A percentile compares a stretch with the other conserved stretches of the same genome.
phyloP scores from a whole-genome alignment of 2,329 filamentous ascomycete genomes.

The Xylaria sp. region DNA sequence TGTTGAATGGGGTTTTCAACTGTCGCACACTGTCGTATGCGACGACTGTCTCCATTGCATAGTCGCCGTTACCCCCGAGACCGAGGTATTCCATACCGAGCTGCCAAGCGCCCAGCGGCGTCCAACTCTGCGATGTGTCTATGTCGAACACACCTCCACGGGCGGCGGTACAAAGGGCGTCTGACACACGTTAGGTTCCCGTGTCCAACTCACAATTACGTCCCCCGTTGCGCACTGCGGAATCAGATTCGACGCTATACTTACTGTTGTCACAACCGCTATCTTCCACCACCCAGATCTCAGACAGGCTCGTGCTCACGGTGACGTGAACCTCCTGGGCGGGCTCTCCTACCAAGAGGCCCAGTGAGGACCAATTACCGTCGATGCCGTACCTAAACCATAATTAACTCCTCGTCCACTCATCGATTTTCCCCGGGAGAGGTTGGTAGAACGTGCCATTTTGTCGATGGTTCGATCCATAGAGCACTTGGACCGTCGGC shows the following conservation, averaged over 20 bases:
- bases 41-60: constrained; percentile 58
- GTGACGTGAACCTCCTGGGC: constrained; percentile 57
- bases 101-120: constrained; percentile 60
- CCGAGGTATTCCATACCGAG: constrained; percentile 63
- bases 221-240: background rate
- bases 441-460: constrained; percentile 33
- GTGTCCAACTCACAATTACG: background rate
- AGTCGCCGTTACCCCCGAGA: constrained; percentile 63
- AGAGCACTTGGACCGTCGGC: constrained; percentile 31
- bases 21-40: constrained; percentile 44
- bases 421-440: constrained; percentile 3
- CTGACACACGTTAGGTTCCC: constrained; percentile 34
- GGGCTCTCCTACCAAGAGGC: constrained; percentile 53
- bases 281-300: constrained; percentile 69
- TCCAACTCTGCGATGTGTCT: constrained; percentile 59
- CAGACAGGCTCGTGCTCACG: constrained; percentile 69
- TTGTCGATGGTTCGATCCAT: constrained; percentile 38
- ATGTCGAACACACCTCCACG: constrained; percentile 64
- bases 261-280: constrained; percentile 57
- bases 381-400: constrained; percentile 47
- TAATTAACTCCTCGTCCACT: constrained; percentile 25
- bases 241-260: constrained; percentile 25
- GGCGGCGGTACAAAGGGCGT: constrained; percentile 54
- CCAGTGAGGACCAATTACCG: constrained; percentile 73
- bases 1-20: constrained; percentile 45